phyloP scores from a whole-genome alignment of 2,329 filamentous ascomycete species.

The Passalora sequoiae region DNA sequence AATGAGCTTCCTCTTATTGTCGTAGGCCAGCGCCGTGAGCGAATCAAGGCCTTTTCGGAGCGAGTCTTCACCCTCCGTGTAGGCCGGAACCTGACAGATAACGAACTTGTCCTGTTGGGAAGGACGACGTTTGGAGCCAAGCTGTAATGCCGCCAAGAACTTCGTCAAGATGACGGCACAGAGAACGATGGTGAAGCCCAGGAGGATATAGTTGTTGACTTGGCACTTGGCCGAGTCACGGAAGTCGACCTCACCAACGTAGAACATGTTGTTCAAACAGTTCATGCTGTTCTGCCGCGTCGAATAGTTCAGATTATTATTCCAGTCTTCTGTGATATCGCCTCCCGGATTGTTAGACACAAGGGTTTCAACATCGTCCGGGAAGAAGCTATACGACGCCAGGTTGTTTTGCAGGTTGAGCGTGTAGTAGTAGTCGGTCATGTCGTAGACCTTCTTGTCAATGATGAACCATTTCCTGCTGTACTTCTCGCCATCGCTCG shows the following conservation, averaged over 20 bases:
- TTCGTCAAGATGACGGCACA: slow-evolving; percentile 86
- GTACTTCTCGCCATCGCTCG: slow-evolving; percentile 60
- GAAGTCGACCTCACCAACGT: slow-evolving; percentile 85
- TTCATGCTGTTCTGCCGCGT: slow-evolving; percentile 64
- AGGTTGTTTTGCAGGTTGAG: slow-evolving; percentile 46
- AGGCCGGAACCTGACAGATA: slow-evolving; percentile 95
- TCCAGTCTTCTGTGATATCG: slow-evolving; percentile 81
- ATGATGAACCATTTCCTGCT: slow-evolving; percentile 74
- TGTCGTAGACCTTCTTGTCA: slow-evolving; percentile 75
- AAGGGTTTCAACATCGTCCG: slow-evolving; percentile 63
- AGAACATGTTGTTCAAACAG: slow-evolving; percentile 92
- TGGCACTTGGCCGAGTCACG: slow-evolving; percentile 77
- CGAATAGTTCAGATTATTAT: slow-evolving; percentile 57
- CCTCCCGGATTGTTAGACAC: slow-evolving; percentile 70
- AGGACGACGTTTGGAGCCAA: slow-evolving; percentile 81
- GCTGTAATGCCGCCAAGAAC: slow-evolving; percentile 93
- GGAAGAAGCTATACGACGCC: slow-evolving; percentile 80
- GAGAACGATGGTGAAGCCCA: slow-evolving; percentile 76
- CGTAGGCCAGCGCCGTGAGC: slow-evolving; percentile 88
- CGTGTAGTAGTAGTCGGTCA: slow-evolving; percentile 68
- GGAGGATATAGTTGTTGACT: slow-evolving; percentile 83
- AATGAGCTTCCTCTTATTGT: slow-evolving; percentile 94
- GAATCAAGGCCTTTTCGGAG: slow-evolving; percentile 96
- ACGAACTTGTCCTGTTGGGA: slow-evolving; percentile 98
- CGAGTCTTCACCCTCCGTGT: slow-evolving; percentile 97